phyloP scores from a whole-genome alignment of 2,329 filamentous ascomycete genomes.

The Akanthomyces muscarius region DNA sequence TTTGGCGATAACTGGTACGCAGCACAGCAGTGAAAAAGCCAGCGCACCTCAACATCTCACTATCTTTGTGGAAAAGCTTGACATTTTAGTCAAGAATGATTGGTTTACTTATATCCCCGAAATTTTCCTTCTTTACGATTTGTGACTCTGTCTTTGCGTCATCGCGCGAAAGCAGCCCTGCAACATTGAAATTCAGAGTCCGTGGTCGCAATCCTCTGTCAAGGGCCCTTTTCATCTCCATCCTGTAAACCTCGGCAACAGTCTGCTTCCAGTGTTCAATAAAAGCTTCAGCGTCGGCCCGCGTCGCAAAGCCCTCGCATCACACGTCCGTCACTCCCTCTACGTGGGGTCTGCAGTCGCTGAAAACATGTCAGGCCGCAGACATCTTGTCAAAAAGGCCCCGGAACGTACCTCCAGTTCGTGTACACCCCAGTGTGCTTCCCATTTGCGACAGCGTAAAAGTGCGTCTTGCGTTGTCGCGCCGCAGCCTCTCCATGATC shows the following conservation, averaged over 20 bases:
- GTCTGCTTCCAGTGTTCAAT: neutral
- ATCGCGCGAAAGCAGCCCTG: neutral
- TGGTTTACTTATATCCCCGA: no score
- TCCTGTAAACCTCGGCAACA: neutral
- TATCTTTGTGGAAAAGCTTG: no score
- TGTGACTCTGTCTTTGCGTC: neutral
- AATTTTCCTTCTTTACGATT: neutral
- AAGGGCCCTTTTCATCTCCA: neutral
- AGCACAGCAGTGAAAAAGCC: no score
- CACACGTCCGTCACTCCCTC: neutral
- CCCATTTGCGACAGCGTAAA: neutral
- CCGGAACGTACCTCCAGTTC: neutral
- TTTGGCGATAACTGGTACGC: no score
- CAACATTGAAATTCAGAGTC: neutral
- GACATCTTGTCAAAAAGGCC: neutral
- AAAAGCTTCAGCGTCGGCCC: neutral
- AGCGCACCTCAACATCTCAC: no score
- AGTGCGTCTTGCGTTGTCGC: neutral
- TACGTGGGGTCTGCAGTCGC: neutral
- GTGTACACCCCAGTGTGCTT: neutral
- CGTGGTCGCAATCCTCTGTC: neutral
- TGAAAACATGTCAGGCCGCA: no score
- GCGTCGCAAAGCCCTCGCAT: neutral
- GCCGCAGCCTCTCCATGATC: neutral
- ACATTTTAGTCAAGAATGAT: no score